phyloP scores from a whole-genome alignment of 2,329 filamentous ascomycete genomes.

The Fusarium chlamydosporum region DNA sequence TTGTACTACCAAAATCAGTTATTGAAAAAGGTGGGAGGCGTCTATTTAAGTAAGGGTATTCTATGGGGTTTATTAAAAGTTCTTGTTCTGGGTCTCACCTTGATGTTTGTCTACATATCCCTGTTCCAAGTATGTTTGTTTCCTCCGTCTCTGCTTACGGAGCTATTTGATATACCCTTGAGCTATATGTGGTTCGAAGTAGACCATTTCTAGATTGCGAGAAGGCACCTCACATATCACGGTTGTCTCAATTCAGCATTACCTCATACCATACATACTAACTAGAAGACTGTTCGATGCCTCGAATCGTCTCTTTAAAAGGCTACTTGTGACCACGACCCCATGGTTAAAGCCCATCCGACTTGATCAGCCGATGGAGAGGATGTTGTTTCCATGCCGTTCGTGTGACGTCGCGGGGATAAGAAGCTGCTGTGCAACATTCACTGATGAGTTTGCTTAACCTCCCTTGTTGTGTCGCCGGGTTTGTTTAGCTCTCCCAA shows the following conservation, averaged over 20 bases:
- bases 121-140: slow-evolving; percentile 25
- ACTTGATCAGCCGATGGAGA: slow-evolving; percentile 23
- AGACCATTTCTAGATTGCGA: slow-evolving; percentile 21
- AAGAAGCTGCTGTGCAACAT: slow-evolving; percentile 32
- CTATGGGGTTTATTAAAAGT: slow-evolving; percentile 47
- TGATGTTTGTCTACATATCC: slow-evolving; percentile 27
- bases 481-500: slow-evolving; percentile 11
- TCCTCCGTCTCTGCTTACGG: slow-evolving; percentile 19
- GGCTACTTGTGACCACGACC: background rate
- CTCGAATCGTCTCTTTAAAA: background rate
- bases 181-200: slow-evolving; percentile 17
- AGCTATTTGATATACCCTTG: slow-evolving; percentile 31
- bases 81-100: slow-evolving; percentile 45
- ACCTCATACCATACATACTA: slow-evolving; percentile 6
- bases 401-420: slow-evolving; percentile 14
- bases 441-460: slow-evolving; percentile 20
- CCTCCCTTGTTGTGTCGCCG: slow-evolving; percentile 6
- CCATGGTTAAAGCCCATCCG: slow-evolving; percentile 2
- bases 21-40: slow-evolving; percentile 35
- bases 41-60: slow-evolving; percentile 53
- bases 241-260: slow-evolving; percentile 7
- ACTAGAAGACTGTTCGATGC: background rate
- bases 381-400: slow-evolving; percentile 15
- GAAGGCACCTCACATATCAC: slow-evolving; percentile 3
- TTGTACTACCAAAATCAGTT: slow-evolving; percentile 37